Conservation (phyloP, 2,329 filamentous ascomycete genomes). For the Hypoxylon sp. region DNA sequence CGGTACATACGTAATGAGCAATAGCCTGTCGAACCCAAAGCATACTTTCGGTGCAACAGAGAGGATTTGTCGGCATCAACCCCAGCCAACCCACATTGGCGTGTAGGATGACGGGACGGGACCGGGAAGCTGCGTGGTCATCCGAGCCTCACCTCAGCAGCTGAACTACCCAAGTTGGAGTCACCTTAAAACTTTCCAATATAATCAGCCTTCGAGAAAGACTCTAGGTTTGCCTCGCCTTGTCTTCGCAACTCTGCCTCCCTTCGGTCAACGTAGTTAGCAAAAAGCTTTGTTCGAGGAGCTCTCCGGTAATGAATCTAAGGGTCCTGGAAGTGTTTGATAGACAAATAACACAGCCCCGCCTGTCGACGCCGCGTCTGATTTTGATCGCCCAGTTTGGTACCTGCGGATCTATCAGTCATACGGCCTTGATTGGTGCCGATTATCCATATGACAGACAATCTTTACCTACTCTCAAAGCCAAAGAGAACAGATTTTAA, state of each 20-base stretch:
- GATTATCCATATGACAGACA: constrained; percentile 29
- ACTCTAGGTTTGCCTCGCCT: constrained; percentile 31
- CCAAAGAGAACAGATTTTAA: constrained; percentile 25
- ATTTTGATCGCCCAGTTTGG: constrained; percentile 41
- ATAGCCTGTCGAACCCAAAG: constrained; percentile 6
- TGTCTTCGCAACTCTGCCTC: constrained; percentile 33
- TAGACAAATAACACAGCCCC: constrained; percentile 38
- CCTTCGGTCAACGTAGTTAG: constrained; percentile 36
- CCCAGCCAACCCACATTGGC: neutral
- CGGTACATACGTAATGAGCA: constrained; percentile 28
- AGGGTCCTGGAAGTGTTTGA: constrained; percentile 32
- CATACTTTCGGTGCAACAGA: constrained; percentile 16
- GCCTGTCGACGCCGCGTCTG: constrained; percentile 20
- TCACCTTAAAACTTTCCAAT: constrained; percentile 9
- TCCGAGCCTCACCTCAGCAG: constrained; percentile 35
- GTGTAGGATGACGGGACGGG: constrained; percentile 25
- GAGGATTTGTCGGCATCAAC: constrained; percentile 11
- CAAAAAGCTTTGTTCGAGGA: constrained; percentile 15
- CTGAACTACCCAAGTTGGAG: constrained; percentile 26
- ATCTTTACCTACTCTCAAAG: constrained; percentile 15
- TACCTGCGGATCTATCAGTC: constrained; percentile 42
- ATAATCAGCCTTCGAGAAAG: constrained; percentile 41
- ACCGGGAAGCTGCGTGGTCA: constrained; percentile 33
- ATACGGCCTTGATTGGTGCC: constrained; percentile 38
- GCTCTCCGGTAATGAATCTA: constrained; percentile 9